A percentile compares a stretch with the other conserved stretches of the same genome.
phyloP scores from a whole-genome alignment of 164 flowering plant species.

The Piper betle region DNA sequence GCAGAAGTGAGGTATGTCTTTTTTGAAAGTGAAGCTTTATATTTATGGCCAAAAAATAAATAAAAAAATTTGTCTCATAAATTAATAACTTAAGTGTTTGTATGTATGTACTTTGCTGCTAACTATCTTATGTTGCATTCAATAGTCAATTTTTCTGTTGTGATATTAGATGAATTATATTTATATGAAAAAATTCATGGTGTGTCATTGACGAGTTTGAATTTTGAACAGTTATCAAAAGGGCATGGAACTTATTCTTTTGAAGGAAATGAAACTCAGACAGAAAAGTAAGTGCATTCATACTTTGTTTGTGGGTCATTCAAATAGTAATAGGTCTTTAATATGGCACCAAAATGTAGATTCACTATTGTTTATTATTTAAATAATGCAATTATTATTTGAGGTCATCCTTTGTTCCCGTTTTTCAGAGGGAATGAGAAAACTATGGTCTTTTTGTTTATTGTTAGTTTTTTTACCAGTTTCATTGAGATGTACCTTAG shows the following conservation, averaged over 20 bases:
- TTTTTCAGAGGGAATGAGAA: not conserved
- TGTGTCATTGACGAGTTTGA: constrained; percentile 3
- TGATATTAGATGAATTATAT: not conserved
- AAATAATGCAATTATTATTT: no score
- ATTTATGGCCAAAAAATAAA: no score
- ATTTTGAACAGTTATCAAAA: constrained; percentile 40
- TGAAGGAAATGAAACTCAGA: constrained; percentile 52
- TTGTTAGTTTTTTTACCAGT: constrained; percentile 29
- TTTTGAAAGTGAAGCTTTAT: no score
- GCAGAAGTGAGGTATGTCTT: constrained; percentile 33
- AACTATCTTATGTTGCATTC: not conserved
- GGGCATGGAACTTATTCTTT: constrained; percentile 36
- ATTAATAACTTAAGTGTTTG: no score
- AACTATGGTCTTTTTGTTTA: no score
- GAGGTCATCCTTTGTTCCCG: no score
- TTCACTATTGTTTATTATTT: no score
- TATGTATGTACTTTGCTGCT: no score
- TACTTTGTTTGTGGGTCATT: not conserved
- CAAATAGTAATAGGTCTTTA: not conserved
- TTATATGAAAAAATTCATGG: not conserved
- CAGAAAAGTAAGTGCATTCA: constrained; percentile 66
- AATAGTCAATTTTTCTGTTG: not conserved
- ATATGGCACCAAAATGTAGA: no score
- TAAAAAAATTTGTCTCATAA: no score
- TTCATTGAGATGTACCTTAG: constrained; percentile 98